A percentile compares a stretch with the other conserved stretches of the same genome.
phyloP scores from a whole-genome alignment of 805 yeast species.

The Barnettozyma populi region DNA sequence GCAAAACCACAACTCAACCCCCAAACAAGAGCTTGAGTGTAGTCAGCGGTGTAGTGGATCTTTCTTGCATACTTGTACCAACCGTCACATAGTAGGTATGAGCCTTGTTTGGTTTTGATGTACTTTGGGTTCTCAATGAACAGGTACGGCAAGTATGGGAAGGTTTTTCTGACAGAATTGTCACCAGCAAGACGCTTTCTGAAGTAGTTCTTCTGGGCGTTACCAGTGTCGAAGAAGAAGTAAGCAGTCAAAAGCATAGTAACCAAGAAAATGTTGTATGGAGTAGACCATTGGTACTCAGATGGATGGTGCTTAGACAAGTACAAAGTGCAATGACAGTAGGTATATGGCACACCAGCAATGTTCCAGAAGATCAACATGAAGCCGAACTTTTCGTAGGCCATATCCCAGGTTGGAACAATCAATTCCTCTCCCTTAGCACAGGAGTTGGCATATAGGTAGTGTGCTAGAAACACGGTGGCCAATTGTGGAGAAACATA shows the following conservation, averaged over 20 bases:
- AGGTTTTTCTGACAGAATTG: slow-evolving; percentile 67
- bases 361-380: slow-evolving; percentile 98
- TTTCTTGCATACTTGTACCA: slow-evolving; percentile 94
- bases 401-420: slow-evolving; percentile 99
- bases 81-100: slow-evolving; percentile 82
- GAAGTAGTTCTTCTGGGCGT: slow-evolving; percentile 92
- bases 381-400: slow-evolving; percentile 98
- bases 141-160: slow-evolving; percentile 89
- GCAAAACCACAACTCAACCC: slow-evolving; percentile 83
- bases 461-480: slow-evolving; percentile 76
- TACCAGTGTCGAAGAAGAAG: slow-evolving; percentile 90
- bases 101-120: slow-evolving; percentile 80
- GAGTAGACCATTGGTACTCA: slow-evolving; percentile 70
- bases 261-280: slow-evolving; percentile 54
- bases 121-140: slow-evolving; percentile 78
- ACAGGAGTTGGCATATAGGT: slow-evolving; percentile 94
- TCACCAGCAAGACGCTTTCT: slow-evolving; percentile 83
- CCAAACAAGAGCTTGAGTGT: slow-evolving; percentile 85
- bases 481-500: slow-evolving; percentile 69
- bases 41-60: slow-evolving; percentile 93
- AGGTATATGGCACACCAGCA: slow-evolving; percentile 98
- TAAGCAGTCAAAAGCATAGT: slow-evolving; percentile 61
- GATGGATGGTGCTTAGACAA: slow-evolving; percentile 77
- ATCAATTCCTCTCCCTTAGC: slow-evolving; percentile 96
- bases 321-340: slow-evolving; percentile 88